Percentiles rank a stretch among this genome's conserved stretches.
Evolutionary conservation across 1,284 basidiomycete genomes (phyloP).

Genomic region (Austroboletus novae-zelandiae): DNA sequence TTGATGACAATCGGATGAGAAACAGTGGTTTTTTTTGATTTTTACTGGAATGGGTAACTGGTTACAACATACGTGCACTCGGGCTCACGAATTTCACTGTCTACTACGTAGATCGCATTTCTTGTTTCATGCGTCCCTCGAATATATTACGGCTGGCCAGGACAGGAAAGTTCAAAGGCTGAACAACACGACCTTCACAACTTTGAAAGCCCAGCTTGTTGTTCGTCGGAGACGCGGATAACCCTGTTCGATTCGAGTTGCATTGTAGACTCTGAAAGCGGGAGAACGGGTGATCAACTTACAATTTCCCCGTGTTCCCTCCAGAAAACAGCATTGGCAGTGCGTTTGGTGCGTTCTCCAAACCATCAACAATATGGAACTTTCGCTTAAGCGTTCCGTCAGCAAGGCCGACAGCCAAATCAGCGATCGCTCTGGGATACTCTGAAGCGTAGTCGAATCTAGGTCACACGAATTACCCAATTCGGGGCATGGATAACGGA

Average conservation of each 20-base stretch:
- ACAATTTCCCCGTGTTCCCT: conserved; percentile 84
- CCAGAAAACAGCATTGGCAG: conserved; percentile 74
- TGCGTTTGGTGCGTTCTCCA: conserved; percentile 69
- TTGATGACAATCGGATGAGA: not conserved
- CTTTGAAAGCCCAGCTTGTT: conserved; percentile 16
- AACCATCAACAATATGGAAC: conserved; percentile 75
- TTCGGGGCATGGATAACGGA: not conserved
- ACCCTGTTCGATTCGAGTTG: conserved; percentile 35
- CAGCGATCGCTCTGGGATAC: conserved; percentile 52
- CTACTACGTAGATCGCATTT: conserved; percentile 4
- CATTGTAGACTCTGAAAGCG: not conserved
- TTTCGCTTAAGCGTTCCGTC: conserved; percentile 80
- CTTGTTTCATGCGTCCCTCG: conserved; percentile 4
- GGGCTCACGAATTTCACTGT: conserved; percentile 1
- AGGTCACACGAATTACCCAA: conserved; percentile 1
- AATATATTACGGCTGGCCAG: not conserved
- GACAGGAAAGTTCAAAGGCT: too few species aligned
- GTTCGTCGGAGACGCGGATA: conserved; percentile 47
- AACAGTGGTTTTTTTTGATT: not conserved
- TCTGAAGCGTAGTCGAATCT: conserved; percentile 67
- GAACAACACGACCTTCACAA: conserved; percentile 21
- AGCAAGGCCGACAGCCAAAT: conserved; percentile 53
- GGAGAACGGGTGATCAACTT: conserved; percentile 33
- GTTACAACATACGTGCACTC: not conserved
- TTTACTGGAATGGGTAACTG: conserved; percentile 4